Base-by-base conservation (phyloP, 2,329 filamentous ascomycete genomes). In the Parastagonospora nodorum region DNA sequence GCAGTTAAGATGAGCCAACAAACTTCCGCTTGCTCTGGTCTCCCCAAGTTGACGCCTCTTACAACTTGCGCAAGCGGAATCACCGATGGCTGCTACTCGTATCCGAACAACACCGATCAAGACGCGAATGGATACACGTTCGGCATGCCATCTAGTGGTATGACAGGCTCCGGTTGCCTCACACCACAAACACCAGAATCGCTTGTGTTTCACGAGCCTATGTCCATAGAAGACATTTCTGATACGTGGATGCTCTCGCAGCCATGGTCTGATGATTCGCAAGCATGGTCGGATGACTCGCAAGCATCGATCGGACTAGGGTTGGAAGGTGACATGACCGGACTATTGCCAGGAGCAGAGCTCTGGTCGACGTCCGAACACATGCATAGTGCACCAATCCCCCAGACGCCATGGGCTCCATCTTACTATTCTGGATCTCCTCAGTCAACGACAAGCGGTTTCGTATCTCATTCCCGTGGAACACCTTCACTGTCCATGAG, bases 121-220 rank as follows among this genome's bases (percentile, higher is more conserved):
- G 58, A 57, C 24, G 53, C 63, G 30, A 39, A n/a, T 11, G 48
- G 48, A 5, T 67, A 61, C 45, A 46, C 57, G 8, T 54, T 53
- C 8, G 50, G 48, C 7, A 58, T 60, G 15, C 57, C 64, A 24
- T 52, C 60, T 15, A 58, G 55, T 48, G 42, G 28, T 33, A 65
- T 58, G 48, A 46, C 56, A 12, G 48, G 45, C 35, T 60, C 63
- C 24, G 55, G 66, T n/a, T 57, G 60, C 15, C 44, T 63, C 28
- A 69, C 67, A 2, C 68, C 68, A 6, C 66, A 66, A 10, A 73
- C 70, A 16, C 70, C 70, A 8, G 64, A 66, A n/a, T 59, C 63
- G 1, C 62, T 65, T 29, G 29, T 51, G 1, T 62, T 59, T 37
- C 42, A 60, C n/a, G 65, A 71, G 12, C 57, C 59, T 2, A 24